Evolutionary conservation across 257 asterid genomes (phyloP).

Genomic region (Capsicum chinense): DNA sequence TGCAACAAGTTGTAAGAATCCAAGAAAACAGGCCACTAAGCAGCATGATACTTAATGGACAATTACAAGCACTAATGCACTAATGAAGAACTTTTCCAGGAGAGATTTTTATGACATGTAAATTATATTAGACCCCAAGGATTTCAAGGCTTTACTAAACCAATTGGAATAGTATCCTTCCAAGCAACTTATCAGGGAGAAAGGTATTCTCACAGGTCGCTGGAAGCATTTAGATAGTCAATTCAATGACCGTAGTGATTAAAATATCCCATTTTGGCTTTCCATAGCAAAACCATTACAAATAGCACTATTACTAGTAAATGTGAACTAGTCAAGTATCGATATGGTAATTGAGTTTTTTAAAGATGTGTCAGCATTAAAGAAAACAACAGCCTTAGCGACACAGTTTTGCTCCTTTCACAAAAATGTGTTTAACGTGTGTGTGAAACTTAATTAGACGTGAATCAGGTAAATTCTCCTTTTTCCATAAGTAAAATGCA

Average conservation of each 20-base stretch:
- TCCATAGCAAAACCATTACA: neutral
- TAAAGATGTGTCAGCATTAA: neutral
- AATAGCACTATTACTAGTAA: neutral
- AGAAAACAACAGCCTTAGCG: neutral
- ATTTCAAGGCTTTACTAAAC: neutral
- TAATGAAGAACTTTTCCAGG: neutral
- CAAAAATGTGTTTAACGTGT: neutral
- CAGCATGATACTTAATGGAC: neutral
- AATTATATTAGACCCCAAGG: neutral
- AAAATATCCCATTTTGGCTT: neutral
- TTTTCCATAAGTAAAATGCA: neutral
- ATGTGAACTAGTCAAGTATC: constrained; percentile 11
- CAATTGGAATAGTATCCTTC: neutral
- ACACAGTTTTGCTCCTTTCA: neutral
- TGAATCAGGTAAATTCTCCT: neutral
- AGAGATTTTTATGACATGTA: neutral
- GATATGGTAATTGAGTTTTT: neutral
- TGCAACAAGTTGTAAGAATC: neutral
- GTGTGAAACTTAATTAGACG: neutral
- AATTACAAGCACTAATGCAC: neutral
- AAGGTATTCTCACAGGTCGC: neutral
- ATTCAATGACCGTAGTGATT: neutral
- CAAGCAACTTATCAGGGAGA: neutral
- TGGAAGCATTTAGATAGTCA: neutral
- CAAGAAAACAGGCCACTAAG: neutral